Conservation (phyloP, 139 green algal species). For the Astrephomene gubernaculifera region DNA sequence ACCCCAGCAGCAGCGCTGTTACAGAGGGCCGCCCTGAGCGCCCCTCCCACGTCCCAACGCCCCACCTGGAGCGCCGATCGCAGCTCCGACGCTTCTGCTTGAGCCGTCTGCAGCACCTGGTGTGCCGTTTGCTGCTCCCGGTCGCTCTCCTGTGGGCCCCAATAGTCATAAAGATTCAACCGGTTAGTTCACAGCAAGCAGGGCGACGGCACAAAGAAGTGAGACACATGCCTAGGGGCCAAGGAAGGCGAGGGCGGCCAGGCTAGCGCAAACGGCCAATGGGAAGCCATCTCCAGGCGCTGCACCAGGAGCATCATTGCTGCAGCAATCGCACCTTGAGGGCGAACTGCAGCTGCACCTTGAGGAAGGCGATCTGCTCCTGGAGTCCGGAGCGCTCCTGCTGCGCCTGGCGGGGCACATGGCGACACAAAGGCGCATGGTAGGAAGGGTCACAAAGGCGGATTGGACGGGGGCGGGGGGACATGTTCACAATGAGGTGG, state of each 20-base stretch:
- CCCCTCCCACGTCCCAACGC: background rate
- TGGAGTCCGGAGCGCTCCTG: conserved; percentile 43
- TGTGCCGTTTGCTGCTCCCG: conserved; percentile 50
- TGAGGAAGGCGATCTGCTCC: conserved; percentile 70
- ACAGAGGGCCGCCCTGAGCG: too few relatives aligned
- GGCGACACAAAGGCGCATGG: too few relatives aligned
- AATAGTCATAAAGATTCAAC: background rate
- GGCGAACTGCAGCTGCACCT: conserved; percentile 67
- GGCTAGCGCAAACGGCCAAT: too few relatives aligned
- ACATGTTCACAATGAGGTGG: too few relatives aligned
- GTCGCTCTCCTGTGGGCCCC: conserved; percentile 61
- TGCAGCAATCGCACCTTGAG: conserved; percentile 51
- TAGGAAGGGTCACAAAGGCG: too few relatives aligned
- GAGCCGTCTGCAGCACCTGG: conserved; percentile 29
- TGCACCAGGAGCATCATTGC: too few relatives aligned
- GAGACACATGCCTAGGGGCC: too few relatives aligned
- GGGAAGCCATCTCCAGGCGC: too few relatives aligned
- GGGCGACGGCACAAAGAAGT: too few relatives aligned
- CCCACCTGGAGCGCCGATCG: conserved; percentile 38
- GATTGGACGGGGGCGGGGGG: too few relatives aligned
- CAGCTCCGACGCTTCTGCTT: conserved; percentile 47
- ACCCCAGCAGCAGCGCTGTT: too few relatives aligned
- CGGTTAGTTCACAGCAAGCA: background rate
- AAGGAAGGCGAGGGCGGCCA: too few relatives aligned
- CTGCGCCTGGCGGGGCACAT: conserved; percentile 29